A percentile compares a stretch with the other conserved stretches of the same genome.
Evolutionary conservation across 2,329 filamentous ascomycete genomes (phyloP).

Genomic region (Aschersonia sp.): DNA sequence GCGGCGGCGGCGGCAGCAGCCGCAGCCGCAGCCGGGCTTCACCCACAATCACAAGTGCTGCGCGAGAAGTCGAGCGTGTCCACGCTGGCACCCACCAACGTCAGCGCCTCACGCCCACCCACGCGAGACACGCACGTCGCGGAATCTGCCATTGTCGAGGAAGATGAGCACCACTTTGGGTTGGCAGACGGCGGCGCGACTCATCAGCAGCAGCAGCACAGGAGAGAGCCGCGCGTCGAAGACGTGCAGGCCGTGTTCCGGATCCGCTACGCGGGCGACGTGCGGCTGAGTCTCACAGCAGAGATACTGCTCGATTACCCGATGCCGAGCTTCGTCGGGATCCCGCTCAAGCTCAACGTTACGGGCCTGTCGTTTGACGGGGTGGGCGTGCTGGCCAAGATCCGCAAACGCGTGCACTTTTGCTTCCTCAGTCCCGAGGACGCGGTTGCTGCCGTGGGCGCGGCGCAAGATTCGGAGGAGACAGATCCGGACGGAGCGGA

Average conservation of each 20-base stretch:
- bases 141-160: constrained; percentile 24
- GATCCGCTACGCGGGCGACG: constrained; percentile 76
- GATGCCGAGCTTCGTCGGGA: constrained; percentile 94
- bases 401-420: constrained; percentile 78
- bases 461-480: constrained; percentile 17
- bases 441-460: constrained; percentile 56
- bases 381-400: constrained; percentile 81
- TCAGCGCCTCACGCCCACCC: constrained; percentile 38
- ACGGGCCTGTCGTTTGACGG: constrained; percentile 93
- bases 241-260: constrained; percentile 89
- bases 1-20: constrained; percentile 15
- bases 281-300: constrained; percentile 78
- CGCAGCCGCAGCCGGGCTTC: constrained; percentile 1
- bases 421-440: constrained; percentile 92
- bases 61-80: constrained; percentile 49
- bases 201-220: constrained; percentile 14
- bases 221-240: constrained; percentile 62
- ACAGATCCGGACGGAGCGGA: background rate
- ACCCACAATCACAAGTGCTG: constrained; percentile 12
- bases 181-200: too few relatives aligned
- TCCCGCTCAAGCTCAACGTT: constrained; percentile 87
- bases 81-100: constrained; percentile 41
- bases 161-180: constrained; percentile 13
- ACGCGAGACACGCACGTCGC: constrained; percentile 33
- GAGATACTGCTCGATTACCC: constrained; percentile 96